Base-by-base conservation (phyloP, 371 early-diverging fungal genomes). In the Mucor sp. region DNA sequence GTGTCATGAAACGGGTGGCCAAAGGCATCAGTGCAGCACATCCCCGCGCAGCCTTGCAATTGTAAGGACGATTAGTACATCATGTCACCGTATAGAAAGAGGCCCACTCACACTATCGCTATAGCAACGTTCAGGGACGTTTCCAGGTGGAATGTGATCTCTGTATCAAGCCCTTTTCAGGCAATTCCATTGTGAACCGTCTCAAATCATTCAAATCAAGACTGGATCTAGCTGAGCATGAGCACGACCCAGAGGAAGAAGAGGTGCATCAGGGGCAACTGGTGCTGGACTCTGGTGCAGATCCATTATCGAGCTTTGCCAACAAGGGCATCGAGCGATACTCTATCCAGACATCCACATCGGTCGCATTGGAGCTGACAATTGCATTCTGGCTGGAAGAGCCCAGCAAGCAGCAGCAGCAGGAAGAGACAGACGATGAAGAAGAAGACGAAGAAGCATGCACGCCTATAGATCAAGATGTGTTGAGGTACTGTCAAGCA, bases 251-350 rank as follows among this genome's bases (percentile, higher is more conserved):
- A 21, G 41, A 53, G 14, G 39, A 53, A 9, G 56, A 60, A 17
- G 30, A 53, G 8, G 44, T 21, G 0, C 25, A 44, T 27, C 41
- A 48, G n/a, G 69, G 65, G 0, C 28, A 19, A 5, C 58, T 70
- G 23, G 50, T 61, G 21, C 56, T 70, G 37, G 63, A 70, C 27
- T 70, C 71, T 28, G 71, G 71, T 4, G 59, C 58, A 23, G 44
- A 70, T 15, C 48, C 58, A 4, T 19, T 70, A 15, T 53, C 56
- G 15, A 58, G 67, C 30, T 70, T 70, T 62, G 71, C 71, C 7
- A 70, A 66, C 43, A 66, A 66, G 43, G 71, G 71, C 14, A 70
- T 70, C 14, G 60, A 43, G 17, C 62, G 62, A 6, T 70, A 62
- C 35, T 48, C 66, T 4, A 62, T 70, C 21, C 41, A 70, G 28